Base-by-base conservation (phyloP, 192 early-diverging fungal species). In the Coemansia javaensis region DNA sequence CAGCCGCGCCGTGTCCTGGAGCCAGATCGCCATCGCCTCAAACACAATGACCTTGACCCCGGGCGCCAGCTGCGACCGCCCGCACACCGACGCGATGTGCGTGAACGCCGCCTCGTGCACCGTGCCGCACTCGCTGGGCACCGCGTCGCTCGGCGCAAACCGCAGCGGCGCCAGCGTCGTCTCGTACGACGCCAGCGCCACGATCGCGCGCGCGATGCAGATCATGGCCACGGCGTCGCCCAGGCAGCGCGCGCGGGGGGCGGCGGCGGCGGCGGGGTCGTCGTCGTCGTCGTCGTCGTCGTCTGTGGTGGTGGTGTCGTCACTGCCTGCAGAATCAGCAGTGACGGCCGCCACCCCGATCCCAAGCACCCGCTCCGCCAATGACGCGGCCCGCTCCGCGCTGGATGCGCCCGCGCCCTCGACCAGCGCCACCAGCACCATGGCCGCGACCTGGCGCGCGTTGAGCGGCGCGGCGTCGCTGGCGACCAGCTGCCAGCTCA, bases 21-120 rank as follows among this genome's bases (percentile, higher is more conserved):
- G 71, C 85, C 86, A 88, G 17, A 78, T 65, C 5, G 81, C 81
- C 81, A 88, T 82, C 4, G 85, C 76, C 50, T 88, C 86, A 59
- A 88, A 88, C 10, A 84, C 83, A 8, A 84, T 56, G 0, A 86
- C 75, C 54, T 86, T 88, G 45, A 73, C 78, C 17, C 77, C 80
- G 7, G 82, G 74, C n/a, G 83, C 81, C 16, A 81, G 58, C 35
- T 80, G 72, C n/a, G 79, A 77, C 13, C 73, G 77, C 4, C 74
- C 78, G 30, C 86, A 88, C 7, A 88, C 64, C 5, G 77, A 73
- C 7, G 76, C 67, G 24, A 85, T 74, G 8, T 81, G 77, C 15
- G 75, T 72, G 46, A 88, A 86, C 8, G 82, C 63, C 4, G 82
- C 54, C 40, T 86, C 79, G 12, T 83, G 79, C 3, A 88, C 62